Percentiles rank a stretch among this genome's conserved stretches.
Evolutionary conservation across 2,329 filamentous ascomycete species (phyloP).

Genomic region (Nemania abortiva): DNA sequence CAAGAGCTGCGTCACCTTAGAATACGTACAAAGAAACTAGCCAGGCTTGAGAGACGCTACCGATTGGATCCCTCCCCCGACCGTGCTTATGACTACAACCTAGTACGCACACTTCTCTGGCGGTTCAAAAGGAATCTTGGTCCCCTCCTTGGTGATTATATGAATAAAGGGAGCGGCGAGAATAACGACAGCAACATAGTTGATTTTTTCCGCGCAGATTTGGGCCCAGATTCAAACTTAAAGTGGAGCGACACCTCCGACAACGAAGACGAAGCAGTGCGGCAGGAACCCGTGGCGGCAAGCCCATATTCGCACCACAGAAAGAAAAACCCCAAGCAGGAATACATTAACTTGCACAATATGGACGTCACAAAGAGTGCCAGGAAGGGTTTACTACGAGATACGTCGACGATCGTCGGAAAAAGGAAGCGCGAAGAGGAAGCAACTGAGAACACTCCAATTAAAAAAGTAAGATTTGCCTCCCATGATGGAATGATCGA

Average conservation of each 20-base stretch:
- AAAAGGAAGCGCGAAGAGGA: conserved; percentile 26
- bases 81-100: conserved; percentile 37
- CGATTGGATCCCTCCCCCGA: conserved; percentile 33
- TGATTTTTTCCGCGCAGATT: conserved; percentile 1
- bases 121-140: conserved; percentile 43
- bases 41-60: conserved; percentile 36
- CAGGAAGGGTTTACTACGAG: background rate
- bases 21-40: conserved; percentile 25
- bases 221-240: background rate
- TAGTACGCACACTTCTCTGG: conserved; percentile 37
- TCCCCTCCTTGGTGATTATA: conserved; percentile 32
- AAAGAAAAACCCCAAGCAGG: background rate
- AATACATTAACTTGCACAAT: background rate
- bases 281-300: background rate
- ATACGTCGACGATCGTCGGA: background rate
- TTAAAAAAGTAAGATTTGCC: conserved; percentile 29
- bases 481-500: background rate
- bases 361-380: background rate
- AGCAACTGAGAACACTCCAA: background rate
- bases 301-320: background rate
- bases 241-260: conserved; percentile 7
- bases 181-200: background rate
- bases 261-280: conserved; percentile 1
- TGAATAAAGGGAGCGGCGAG: background rate
- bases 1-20: conserved; percentile 38